These are phyloP conservation scores for Psilocybe tampanensis DNA, from an alignment of 768 basidiomycete species.

Conservation along the genomic window DNA sequence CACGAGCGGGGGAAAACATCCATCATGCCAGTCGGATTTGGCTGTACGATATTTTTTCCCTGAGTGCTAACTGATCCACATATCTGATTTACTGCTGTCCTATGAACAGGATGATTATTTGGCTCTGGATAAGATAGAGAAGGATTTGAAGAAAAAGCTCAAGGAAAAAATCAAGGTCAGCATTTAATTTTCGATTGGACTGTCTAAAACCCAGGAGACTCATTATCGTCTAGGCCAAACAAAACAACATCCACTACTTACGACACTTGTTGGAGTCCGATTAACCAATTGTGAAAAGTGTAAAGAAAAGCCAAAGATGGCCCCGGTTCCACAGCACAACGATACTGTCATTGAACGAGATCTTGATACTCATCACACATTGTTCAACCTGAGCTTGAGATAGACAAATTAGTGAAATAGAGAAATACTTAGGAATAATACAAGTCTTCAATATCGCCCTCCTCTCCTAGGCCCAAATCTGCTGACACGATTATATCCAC, in stretches of 20 bases:
- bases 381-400: too few relatives aligned
- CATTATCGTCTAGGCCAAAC: background rate
- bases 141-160: background rate
- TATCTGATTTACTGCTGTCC: too few relatives aligned
- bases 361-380: background rate
- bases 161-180: constrained; percentile 8
- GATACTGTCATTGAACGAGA: too few relatives aligned
- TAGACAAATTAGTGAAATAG: too few relatives aligned
- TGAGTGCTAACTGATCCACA: background rate
- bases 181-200: background rate
- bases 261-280: background rate
- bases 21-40: background rate
- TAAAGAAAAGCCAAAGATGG: background rate
- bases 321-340: too few relatives aligned
- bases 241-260: background rate
- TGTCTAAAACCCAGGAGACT: background rate
- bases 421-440: background rate
- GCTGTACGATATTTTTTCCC: background rate
- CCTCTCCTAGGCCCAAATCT: constrained; percentile 26
- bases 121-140: background rate
- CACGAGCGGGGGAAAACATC: background rate
- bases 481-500: constrained; percentile 32
- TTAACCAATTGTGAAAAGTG: background rate
- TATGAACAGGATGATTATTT: background rate
- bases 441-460: constrained; percentile 16